A percentile compares a stretch with the other conserved stretches of the same genome.
Evolutionary conservation across 2,329 filamentous ascomycete genomes (phyloP).

Genomic region (Pestalotiopsis sp.): DNA sequence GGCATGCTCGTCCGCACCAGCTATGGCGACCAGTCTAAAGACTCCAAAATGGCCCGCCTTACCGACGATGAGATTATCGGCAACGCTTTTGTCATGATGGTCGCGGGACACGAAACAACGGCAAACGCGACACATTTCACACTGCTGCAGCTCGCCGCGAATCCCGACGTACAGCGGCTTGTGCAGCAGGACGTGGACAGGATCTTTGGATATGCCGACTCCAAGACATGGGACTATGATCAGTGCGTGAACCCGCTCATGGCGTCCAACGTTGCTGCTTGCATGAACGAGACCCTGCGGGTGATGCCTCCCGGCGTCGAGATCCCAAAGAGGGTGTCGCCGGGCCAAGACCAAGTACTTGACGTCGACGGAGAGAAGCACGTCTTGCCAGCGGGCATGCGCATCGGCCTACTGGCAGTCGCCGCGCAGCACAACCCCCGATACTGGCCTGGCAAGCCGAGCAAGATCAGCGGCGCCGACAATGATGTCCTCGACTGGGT

Average conservation of each 20-base stretch:
- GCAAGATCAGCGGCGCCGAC: constrained; percentile 41
- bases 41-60: constrained; percentile 40
- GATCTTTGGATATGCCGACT: constrained; percentile 61
- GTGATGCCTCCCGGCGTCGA: constrained; percentile 71
- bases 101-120: constrained; percentile 82
- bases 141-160: constrained; percentile 67
- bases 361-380: constrained; percentile 53
- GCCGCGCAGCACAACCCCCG: constrained; percentile 69
- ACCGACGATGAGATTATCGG: constrained; percentile 69
- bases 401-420: constrained; percentile 58
- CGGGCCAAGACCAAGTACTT: constrained; percentile 56
- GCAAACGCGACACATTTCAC: constrained; percentile 76
- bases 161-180: constrained; percentile 63
- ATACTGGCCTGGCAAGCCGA: constrained; percentile 66
- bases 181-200: constrained; percentile 71
- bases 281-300: constrained; percentile 78
- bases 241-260: constrained; percentile 65
- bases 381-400: constrained; percentile 50
- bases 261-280: constrained; percentile 70
- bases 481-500: constrained; percentile 69
- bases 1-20: constrained; percentile 50
- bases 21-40: constrained; percentile 32
- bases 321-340: constrained; percentile 68
- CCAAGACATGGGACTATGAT: constrained; percentile 72
- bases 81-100: constrained; percentile 69